Evolutionary conservation across 2,329 filamentous ascomycete species (phyloP), one percentile per base, ranked within the genome.

Genomic region (Arachnomyces sp.): DNA sequence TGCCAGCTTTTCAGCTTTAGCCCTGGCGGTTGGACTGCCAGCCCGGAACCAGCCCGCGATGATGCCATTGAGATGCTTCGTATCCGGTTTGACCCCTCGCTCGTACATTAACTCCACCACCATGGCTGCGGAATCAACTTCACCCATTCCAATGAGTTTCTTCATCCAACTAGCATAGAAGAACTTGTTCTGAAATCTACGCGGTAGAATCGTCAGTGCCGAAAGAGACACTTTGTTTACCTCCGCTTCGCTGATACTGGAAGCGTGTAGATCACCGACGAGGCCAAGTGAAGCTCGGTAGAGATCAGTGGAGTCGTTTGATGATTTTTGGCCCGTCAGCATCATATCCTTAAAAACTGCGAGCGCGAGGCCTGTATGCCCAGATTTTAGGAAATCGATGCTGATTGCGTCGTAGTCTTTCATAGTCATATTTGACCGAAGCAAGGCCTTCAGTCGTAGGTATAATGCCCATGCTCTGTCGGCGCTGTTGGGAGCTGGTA

Each of bases 121-220:
- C 44, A 77, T 76, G 38, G 76, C 71, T 2, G 86, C 85, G 2
- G 81, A 82, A 42, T 83, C 75, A 11, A 84, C 64, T 48, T 87
- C 76, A 2, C 79, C 79, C 43, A 80, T 76, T 12, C 81, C 81
- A 41, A 93, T 83, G 7, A 93, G 74, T 36, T 83, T 79, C 61
- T 90, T 90, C 54, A 94, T 73, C 89, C 88, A 94, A 52, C 86
- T 89, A 28, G 82, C 84, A 49, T 88, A 83, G 61, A 94, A 85
- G 61, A 87, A 90, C 47, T 82, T 80, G 59, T 93, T 92, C 34
- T 70, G 65, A 40, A 74, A 72, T 28, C 58, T 59, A 9, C 61
- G 57, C 3, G 78, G 78, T 14, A 82, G 55, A 18, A 68, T 55
- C 3, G 69, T 68, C 17, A 81, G 55, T 2, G 67, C 67, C 7